phyloP scores from a whole-genome alignment of 768 basidiomycete species.

The Tulasnella sp. region DNA sequence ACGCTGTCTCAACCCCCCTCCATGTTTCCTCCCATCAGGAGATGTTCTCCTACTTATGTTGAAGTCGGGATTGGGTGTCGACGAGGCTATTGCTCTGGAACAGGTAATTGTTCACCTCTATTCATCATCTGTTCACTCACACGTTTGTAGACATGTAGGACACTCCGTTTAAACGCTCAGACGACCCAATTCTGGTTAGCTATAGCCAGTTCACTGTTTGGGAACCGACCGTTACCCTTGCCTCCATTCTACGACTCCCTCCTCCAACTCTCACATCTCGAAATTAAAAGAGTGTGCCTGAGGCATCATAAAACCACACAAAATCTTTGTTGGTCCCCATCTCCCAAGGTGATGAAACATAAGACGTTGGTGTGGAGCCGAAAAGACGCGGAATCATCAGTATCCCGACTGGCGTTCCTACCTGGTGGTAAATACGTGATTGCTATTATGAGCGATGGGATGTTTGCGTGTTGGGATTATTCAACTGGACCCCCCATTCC shows the following conservation, averaged over 20 bases:
- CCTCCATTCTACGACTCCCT: constrained; percentile 7
- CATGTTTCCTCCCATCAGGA: no score
- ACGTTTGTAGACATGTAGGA: constrained; percentile 1
- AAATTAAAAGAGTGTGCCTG: constrained; percentile 2
- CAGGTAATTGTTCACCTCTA: background rate
- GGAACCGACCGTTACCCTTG: constrained; percentile 5
- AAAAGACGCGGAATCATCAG: background rate
- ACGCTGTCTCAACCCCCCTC: no score
- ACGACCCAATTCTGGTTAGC: constrained; percentile 7
- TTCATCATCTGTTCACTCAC: background rate
- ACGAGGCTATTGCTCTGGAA: constrained; percentile 2
- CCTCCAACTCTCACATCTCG: background rate
- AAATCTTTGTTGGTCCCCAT: background rate
- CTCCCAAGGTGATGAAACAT: background rate
- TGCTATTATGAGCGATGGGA: background rate
- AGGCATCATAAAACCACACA: background rate
- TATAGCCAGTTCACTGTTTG: background rate
- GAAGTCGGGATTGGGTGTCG: background rate
- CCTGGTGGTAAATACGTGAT: constrained; percentile 13
- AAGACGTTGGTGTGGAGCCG: background rate
- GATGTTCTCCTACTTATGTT: constrained; percentile 1
- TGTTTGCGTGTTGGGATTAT: constrained; percentile 10
- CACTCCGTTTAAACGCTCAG: background rate
- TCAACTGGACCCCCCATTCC: no score
- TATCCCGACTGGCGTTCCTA: constrained; percentile 9